Evolutionary conservation across 495 filamentous ascomycete genomes (phyloP), one percentile per base, ranked within the genome.

Genomic region (Neurospora sp.): DNA sequence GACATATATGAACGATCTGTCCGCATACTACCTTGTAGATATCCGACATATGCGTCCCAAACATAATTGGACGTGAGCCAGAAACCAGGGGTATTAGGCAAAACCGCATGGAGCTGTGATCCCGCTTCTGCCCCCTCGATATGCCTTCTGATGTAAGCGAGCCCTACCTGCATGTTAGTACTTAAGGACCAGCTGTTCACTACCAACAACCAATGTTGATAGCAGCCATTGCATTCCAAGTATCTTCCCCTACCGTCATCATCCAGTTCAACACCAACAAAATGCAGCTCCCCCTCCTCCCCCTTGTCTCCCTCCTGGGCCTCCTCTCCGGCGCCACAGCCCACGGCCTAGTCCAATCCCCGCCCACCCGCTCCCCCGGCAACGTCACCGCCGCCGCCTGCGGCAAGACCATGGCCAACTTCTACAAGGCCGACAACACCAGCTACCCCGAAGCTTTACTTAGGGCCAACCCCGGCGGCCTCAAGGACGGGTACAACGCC

Each of bases 341-440:
- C 72, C 91, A 93, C 83, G 91, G 90, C 72, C 87, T 89, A 75
- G 86, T 92, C 75, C 82, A 83, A 68, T 82, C 79, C 69, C 91
- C 91, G 0, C 80, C 83, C 1, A 83, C 88, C 69, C 89, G 91
- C 73, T 81, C 83, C 72, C 89, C 90, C 7, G 91, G 91, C 40
- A 70, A 83, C 40, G 88, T 89, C 68, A 89, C 90, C 75, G 74
- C 82, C 35, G 81, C 87, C 1, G 87, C 86, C 39, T 93, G 91
- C 78, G 90, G 91, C 61, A 79, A 84, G 72, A 87, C 89, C 75
- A 85, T 91, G 76, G 83, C 85, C 71, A 82, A 84, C 77, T 89
- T 89, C 81, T 88, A 92, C 81, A 77, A 81, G 68, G 78, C 85
- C 38, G 89, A 92, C 85, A 86, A 87, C 80, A 90, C 90, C 71